Evolutionary conservation across 768 basidiomycete genomes (phyloP).

Genomic region (Boletus fagicola): DNA sequence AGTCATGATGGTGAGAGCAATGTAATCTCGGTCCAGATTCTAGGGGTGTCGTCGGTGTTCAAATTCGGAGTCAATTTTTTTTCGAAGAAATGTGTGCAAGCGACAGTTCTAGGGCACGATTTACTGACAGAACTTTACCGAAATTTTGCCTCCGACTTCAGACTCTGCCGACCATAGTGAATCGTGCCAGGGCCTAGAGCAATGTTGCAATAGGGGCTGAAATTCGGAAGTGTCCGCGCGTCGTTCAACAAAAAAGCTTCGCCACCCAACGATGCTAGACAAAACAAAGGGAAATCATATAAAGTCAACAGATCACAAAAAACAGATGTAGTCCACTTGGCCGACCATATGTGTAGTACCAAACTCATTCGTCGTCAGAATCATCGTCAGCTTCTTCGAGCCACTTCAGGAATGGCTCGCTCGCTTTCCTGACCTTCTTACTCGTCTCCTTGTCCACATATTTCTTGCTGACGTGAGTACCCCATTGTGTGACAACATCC

Average conservation of each 20-base stretch:
- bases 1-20: slow-evolving; percentile 13
- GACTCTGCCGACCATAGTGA: too few relatives aligned
- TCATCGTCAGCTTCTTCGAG: slow-evolving; percentile 86
- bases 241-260: neutral
- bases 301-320: slow-evolving; percentile 16
- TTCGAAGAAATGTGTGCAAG: too few relatives aligned
- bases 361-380: slow-evolving; percentile 31
- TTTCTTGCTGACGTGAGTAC: slow-evolving; percentile 95
- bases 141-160: too few relatives aligned
- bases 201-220: neutral
- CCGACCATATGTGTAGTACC: neutral
- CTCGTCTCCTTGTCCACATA: slow-evolving; percentile 92
- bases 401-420: slow-evolving; percentile 97
- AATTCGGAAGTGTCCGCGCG: neutral
- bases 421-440: slow-evolving; percentile 95
- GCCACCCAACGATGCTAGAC: neutral
- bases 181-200: neutral
- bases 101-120: too few relatives aligned
- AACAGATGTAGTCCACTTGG: neutral
- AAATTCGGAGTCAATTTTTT: too few relatives aligned
- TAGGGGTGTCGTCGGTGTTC: too few relatives aligned
- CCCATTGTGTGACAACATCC: slow-evolving; percentile 87
- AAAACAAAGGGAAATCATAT: neutral
- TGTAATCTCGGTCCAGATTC: too few relatives aligned
- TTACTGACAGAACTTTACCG: too few relatives aligned